A percentile compares a stretch with the other conserved stretches of the same genome.
Evolutionary conservation across 768 basidiomycete species (phyloP).

Genomic region (Daedaleopsis nitida): DNA sequence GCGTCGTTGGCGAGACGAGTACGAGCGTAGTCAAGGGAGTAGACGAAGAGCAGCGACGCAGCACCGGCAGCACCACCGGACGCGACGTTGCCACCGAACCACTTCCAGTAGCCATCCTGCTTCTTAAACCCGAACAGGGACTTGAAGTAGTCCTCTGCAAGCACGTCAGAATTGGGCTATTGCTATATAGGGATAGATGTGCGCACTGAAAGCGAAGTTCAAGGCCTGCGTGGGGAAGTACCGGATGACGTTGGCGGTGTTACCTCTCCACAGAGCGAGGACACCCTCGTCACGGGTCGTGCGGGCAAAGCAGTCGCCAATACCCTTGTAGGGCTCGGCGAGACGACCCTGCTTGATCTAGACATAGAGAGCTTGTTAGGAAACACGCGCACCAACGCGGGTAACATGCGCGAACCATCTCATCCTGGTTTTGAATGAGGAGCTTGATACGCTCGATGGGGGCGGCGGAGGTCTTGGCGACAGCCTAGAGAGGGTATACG

Average conservation of each 20-base stretch:
- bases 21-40: slow-evolving; percentile 99
- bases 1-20: slow-evolving; percentile 98
- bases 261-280: slow-evolving; percentile 96
- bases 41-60: slow-evolving; percentile 97
- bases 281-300: slow-evolving; percentile 96
- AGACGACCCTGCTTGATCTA: slow-evolving; percentile 99
- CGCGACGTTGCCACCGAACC: slow-evolving; percentile 98
- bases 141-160: slow-evolving; percentile 95
- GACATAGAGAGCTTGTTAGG: slow-evolving; percentile 2
- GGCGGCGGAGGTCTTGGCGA: slow-evolving; percentile 98
- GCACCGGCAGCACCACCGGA: slow-evolving; percentile 99
- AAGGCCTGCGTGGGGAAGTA: slow-evolving; percentile 99
- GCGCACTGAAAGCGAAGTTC: slow-evolving; percentile 99
- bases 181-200: neutral
- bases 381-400: neutral
- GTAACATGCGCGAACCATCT: slow-evolving; percentile 69
- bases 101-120: slow-evolving; percentile 95
- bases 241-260: slow-evolving; percentile 99
- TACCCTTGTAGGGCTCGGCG: slow-evolving; percentile 93
- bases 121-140: slow-evolving; percentile 99
- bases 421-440: slow-evolving; percentile 98
- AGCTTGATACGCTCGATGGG: slow-evolving; percentile 99
- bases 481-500: slow-evolving; percentile 59
- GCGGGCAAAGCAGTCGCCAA: slow-evolving; percentile 87
- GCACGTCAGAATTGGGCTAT: slow-evolving; percentile 19